Conservation (phyloP, 805 yeast genomes). For the Jamesozyma jinghongensis region DNA sequence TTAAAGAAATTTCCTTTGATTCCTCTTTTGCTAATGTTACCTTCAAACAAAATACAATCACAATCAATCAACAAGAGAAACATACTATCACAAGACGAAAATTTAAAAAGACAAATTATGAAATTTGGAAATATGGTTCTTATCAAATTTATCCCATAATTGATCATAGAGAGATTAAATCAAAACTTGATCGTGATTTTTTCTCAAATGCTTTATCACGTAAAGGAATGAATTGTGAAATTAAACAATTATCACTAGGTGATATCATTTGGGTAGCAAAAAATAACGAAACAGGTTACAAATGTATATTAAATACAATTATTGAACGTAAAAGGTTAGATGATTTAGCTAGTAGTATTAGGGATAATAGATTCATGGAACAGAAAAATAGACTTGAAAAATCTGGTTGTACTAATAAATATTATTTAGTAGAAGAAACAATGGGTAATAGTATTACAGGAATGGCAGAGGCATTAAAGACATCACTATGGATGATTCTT, state of each 20-base stretch:
- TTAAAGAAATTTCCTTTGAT: background rate
- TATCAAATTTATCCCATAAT: slow-evolving; percentile 55
- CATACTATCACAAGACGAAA: slow-evolving; percentile 10
- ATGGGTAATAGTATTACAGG: slow-evolving; percentile 32
- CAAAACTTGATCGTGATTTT: slow-evolving; percentile 58
- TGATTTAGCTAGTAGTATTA: slow-evolving; percentile 72
- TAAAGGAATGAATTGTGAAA: slow-evolving; percentile 43
- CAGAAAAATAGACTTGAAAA: slow-evolving; percentile 71
- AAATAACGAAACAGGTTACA: slow-evolving; percentile 45
- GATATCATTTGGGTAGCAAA: slow-evolving; percentile 87
- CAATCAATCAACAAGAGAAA: background rate
- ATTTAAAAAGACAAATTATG: slow-evolving; percentile 22
- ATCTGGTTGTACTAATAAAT: slow-evolving; percentile 57
- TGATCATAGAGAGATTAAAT: slow-evolving; percentile 77
- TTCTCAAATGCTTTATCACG: slow-evolving; percentile 47
- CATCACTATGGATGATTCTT: slow-evolving; percentile 64
- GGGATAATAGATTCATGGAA: slow-evolving; percentile 82
- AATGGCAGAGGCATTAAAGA: slow-evolving; percentile 59
- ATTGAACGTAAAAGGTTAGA: slow-evolving; percentile 85
- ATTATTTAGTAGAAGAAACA: slow-evolving; percentile 75
- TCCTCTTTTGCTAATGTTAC: slow-evolving; percentile 16
- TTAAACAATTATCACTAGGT: slow-evolving; percentile 62
- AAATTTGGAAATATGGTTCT: slow-evolving; percentile 51
- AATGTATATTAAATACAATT: slow-evolving; percentile 70
- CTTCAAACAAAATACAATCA: slow-evolving; percentile 7